Percentiles rank a stretch among this genome's conserved stretches.
These are phyloP conservation scores for Lizanozyma gosingica DNA, from an alignment of 1,139 yeast species.

Conservation along the genomic window DNA sequence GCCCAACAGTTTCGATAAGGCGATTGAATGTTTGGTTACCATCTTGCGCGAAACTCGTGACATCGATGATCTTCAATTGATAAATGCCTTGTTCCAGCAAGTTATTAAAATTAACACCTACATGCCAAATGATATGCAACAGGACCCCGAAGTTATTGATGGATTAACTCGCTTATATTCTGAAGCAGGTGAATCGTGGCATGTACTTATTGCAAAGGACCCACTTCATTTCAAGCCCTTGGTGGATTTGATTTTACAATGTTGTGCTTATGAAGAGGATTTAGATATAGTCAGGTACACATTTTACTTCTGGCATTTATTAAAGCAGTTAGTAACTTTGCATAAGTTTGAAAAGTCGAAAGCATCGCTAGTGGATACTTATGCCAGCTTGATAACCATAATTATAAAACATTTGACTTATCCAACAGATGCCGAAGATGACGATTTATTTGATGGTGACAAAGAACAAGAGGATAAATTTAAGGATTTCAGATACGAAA, in stretches of 20 bases:
- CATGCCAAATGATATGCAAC: slow-evolving; percentile 30
- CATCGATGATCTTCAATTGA: slow-evolving; percentile 49
- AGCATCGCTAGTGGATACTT: slow-evolving; percentile 49
- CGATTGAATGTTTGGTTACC: slow-evolving; percentile 77
- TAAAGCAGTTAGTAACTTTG: slow-evolving; percentile 63
- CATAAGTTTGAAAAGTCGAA: slow-evolving; percentile 58
- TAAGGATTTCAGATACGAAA: slow-evolving; percentile 86
- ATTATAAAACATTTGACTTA: slow-evolving; percentile 69
- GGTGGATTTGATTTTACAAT: slow-evolving; percentile 63
- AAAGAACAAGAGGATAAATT: slow-evolving; percentile 87
- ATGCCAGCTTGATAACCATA: slow-evolving; percentile 53
- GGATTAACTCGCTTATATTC: slow-evolving; percentile 73
- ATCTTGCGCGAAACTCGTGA: slow-evolving; percentile 78
- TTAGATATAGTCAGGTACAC: slow-evolving; percentile 86
- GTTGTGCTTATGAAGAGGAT: slow-evolving; percentile 61
- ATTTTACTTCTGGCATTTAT: slow-evolving; percentile 83
- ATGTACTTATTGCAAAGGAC: slow-evolving; percentile 67
- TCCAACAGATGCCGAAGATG: slow-evolving; percentile 45
- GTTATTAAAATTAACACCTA: slow-evolving; percentile 51
- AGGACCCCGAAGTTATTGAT: slow-evolving; percentile 65
- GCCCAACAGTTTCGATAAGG: slow-evolving; percentile 73
- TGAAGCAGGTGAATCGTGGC: slow-evolving; percentile 96
- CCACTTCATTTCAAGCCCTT: slow-evolving; percentile 67
- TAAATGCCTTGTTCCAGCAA: slow-evolving; percentile 61
- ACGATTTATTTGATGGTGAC: slow-evolving; percentile 45